Conservation (phyloP, 371 early-diverging fungal genomes). For the Mucor irregularis region DNA sequence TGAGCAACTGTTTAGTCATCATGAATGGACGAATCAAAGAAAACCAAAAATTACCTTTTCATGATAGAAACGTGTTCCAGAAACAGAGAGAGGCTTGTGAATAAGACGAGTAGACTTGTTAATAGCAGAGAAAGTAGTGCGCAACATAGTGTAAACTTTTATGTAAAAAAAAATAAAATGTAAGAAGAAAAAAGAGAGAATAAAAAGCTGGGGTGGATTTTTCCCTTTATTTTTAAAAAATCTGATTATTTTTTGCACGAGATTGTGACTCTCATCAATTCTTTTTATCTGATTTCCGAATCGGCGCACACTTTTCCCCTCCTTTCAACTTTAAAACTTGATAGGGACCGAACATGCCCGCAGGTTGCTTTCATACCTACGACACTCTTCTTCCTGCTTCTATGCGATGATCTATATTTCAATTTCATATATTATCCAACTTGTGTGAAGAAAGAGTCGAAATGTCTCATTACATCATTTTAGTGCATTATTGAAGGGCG, state of each 20-base stretch:
- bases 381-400: too few species aligned
- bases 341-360: conserved; percentile 6
- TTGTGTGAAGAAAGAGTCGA: too few species aligned
- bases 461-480: too few species aligned
- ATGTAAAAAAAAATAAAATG: background rate
- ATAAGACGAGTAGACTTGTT: conserved; percentile 23
- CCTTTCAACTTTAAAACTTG: background rate
- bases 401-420: too few species aligned
- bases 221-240: too few species aligned
- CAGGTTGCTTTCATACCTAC: too few species aligned
- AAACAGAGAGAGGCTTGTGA: conserved; percentile 35
- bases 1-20: conserved; percentile 2
- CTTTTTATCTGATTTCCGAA: conserved; percentile 9
- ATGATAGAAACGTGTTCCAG: conserved; percentile 62
- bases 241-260: conserved; percentile 8
- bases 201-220: conserved; percentile 27
- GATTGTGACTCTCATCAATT: conserved; percentile 11
- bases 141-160: conserved; percentile 22
- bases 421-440: too few species aligned
- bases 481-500: too few species aligned
- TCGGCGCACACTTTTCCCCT: background rate
- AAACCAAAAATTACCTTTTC: conserved; percentile 76
- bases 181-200: conserved; percentile 4
- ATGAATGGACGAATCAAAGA: too few species aligned
- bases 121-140: conserved; percentile 24